phyloP scores from a whole-genome alignment of 441 rosid genomes.

The Cnidoscolus chayamansa region DNA sequence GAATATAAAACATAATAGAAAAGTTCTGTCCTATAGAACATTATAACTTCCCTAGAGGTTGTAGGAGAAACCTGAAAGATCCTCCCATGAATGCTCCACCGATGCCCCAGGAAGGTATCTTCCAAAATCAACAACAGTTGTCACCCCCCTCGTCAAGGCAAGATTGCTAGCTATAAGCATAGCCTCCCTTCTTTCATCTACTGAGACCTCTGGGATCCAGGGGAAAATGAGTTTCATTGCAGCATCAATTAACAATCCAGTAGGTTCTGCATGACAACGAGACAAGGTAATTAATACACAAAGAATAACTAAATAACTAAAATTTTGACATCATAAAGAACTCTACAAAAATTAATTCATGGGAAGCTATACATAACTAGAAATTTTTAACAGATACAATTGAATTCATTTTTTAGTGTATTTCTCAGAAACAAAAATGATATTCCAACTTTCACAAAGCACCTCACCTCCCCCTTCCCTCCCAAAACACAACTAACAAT shows the following conservation, averaged over 20 bases:
- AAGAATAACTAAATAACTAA: not conserved
- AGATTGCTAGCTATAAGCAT: constrained; percentile 65
- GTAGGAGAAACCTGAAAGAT: constrained; percentile 61
- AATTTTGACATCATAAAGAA: not conserved
- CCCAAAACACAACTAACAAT: not conserved
- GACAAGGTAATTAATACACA: constrained; percentile 4
- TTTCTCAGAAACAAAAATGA: not conserved
- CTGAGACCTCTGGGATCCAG: constrained; percentile 58
- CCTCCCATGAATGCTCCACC: constrained; percentile 69
- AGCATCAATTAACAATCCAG: constrained; percentile 80
- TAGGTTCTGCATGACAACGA: constrained; percentile 55
- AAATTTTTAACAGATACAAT: not conserved
- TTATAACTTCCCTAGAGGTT: constrained; percentile 8
- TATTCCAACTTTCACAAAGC: not conserved
- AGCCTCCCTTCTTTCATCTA: constrained; percentile 79
- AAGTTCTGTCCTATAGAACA: constrained; percentile 9
- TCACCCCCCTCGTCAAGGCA: constrained; percentile 79
- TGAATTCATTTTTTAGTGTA: not conserved
- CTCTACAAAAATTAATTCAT: not conserved
- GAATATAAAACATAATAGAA: constrained; percentile 1
- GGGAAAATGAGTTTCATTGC: constrained; percentile 68
- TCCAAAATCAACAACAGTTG: constrained; percentile 82
- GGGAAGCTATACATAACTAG: not conserved
- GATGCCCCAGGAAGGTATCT: constrained; percentile 75
- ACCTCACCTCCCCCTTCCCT: not conserved